Conservation (phyloP, 345 rosid species). For the Salix exigua region DNA sequence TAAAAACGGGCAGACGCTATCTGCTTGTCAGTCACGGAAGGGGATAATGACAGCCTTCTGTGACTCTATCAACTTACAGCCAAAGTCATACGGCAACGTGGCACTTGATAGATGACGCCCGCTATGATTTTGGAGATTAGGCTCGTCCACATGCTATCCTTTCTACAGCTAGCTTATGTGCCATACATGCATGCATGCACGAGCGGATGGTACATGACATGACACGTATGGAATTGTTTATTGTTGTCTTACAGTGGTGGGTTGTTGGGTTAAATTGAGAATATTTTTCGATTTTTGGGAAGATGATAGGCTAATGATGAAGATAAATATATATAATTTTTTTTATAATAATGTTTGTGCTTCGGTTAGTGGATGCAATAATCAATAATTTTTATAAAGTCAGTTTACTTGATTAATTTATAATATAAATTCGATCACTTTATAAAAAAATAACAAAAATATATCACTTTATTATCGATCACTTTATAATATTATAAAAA, state of each 20-base stretch:
- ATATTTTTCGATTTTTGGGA: background rate
- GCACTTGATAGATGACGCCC: background rate
- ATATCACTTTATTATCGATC: too few relatives aligned
- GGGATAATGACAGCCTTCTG: conserved; percentile 9
- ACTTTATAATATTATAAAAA: too few relatives aligned
- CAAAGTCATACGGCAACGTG: conserved; percentile 3
- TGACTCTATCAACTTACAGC: background rate
- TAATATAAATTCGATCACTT: background rate
- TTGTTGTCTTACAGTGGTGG: background rate
- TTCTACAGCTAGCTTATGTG: background rate
- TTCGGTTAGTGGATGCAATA: too few relatives aligned
- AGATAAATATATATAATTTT: too few relatives aligned
- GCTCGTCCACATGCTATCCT: background rate
- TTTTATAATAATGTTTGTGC: too few relatives aligned
- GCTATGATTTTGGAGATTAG: background rate
- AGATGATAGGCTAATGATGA: background rate
- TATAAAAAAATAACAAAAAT: too few relatives aligned
- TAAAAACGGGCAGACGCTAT: background rate
- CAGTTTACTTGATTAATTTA: fast-evolving
- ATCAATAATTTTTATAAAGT: too few relatives aligned
- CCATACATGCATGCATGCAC: background rate
- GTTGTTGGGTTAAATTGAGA: background rate
- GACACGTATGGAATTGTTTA: background rate
- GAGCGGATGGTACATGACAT: background rate
- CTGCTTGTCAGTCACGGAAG: conserved; percentile 17